These are phyloP conservation scores for Penicillium sp. DNA, from an alignment of 2,329 filamentous ascomycete genomes.

Conservation along the genomic window DNA sequence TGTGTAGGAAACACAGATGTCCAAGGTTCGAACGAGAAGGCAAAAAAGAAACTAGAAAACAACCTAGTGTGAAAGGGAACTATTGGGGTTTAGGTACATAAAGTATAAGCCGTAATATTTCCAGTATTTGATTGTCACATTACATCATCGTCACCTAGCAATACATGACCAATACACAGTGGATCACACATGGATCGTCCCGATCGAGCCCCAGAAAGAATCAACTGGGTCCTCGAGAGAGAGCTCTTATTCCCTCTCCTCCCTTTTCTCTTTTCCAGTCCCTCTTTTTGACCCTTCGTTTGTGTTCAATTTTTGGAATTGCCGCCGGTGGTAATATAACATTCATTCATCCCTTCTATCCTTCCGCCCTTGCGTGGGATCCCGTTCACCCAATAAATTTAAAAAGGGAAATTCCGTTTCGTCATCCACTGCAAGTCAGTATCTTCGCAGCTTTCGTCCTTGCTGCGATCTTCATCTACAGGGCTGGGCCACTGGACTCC, in stretches of 20 bases:
- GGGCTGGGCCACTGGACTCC: slow-evolving; percentile 10
- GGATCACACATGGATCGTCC: slow-evolving; percentile 24
- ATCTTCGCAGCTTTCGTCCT: slow-evolving; percentile 15
- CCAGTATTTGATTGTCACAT: slow-evolving; percentile 1
- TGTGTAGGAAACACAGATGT: neutral
- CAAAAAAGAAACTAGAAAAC: neutral
- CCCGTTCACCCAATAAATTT: neutral
- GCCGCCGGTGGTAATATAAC: slow-evolving; percentile 33
- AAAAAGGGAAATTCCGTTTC: slow-evolving; percentile 15
- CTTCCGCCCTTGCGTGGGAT: slow-evolving; percentile 24
- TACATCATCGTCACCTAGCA: neutral
- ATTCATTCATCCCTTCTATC: slow-evolving; percentile 22
- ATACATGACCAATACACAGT: slow-evolving; percentile 16
- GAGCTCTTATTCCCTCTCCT: slow-evolving; percentile 19
- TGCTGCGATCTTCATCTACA: slow-evolving; percentile 24
- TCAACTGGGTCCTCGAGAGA: slow-evolving; percentile 16
- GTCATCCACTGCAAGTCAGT: slow-evolving; percentile 18
- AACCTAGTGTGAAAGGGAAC: neutral
- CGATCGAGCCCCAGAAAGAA: slow-evolving; percentile 28
- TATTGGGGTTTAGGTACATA: neutral
- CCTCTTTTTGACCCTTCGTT: slow-evolving; percentile 5
- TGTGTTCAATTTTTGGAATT: slow-evolving; percentile 18
- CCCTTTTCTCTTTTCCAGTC: slow-evolving; percentile 8
- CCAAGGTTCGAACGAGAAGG: no score
- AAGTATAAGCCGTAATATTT: neutral